phyloP scores from a whole-genome alignment of 2,329 filamentous ascomycete species.

The Ceratocystis smalleyi region DNA sequence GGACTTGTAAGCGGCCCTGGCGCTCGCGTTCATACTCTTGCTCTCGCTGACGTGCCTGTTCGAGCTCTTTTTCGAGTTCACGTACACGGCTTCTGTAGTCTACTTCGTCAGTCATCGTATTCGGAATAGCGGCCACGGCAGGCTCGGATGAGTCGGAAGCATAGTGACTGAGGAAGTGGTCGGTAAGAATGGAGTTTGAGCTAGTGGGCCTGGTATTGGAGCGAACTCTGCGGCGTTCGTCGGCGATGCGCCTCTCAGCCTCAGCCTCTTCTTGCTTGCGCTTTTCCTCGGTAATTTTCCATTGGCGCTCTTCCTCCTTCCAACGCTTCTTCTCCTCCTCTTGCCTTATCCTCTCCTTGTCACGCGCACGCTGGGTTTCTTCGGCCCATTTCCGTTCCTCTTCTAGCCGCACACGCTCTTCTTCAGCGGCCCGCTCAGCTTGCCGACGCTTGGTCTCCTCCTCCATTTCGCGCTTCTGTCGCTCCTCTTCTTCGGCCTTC shows the following conservation, averaged over 20 bases:
- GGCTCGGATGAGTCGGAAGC: constrained; percentile 51
- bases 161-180: constrained; percentile 39
- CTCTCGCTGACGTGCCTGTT: constrained; percentile 47
- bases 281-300: constrained; percentile 61
- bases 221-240: constrained; percentile 49
- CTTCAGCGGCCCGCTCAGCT: constrained; percentile 39
- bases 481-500: constrained; percentile 43
- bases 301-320: constrained; percentile 62
- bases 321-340: constrained; percentile 57
- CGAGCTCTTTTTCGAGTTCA: constrained; percentile 60
- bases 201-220: constrained; percentile 28
- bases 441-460: constrained; percentile 34
- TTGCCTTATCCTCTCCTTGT: constrained; percentile 43
- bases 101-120: constrained; percentile 24
- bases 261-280: constrained; percentile 58
- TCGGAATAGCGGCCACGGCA: constrained; percentile 31
- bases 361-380: constrained; percentile 43
- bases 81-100: constrained; percentile 53
- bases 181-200: constrained; percentile 16
- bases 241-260: constrained; percentile 48
- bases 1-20: constrained; percentile 30
- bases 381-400: constrained; percentile 55
- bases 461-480: constrained; percentile 38
- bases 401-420: constrained; percentile 43
- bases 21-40: constrained; percentile 46